phyloP scores from a whole-genome alignment of 805 yeast genomes.

The Teunomyces cretensis region DNA sequence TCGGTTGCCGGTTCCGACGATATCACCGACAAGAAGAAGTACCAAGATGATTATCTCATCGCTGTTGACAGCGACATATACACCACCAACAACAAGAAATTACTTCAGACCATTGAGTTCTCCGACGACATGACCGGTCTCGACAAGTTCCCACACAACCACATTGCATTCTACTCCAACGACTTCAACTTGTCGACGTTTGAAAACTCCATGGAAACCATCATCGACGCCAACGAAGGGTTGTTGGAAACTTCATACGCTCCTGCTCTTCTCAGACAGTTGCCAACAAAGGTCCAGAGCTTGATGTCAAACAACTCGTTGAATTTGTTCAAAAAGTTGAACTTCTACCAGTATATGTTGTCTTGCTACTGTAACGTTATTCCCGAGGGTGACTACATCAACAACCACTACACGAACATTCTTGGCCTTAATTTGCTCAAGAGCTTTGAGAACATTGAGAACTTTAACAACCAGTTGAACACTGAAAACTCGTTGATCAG shows the following conservation, averaged over 20 bases:
- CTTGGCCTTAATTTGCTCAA: conserved; percentile 37
- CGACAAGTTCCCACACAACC: conserved; percentile 37
- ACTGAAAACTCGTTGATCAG: conserved; percentile 10
- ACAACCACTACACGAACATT: conserved; percentile 39
- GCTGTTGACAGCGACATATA: conserved; percentile 31
- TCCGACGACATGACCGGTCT: conserved; percentile 5
- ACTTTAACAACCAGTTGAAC: conserved; percentile 26
- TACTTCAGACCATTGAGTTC: conserved; percentile 11
- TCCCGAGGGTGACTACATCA: conserved; percentile 25
- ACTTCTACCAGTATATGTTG: conserved; percentile 37
- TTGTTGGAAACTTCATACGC: conserved; percentile 21
- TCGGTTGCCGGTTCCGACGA: neutral
- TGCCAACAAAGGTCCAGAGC: conserved; percentile 37
- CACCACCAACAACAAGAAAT: conserved; percentile 25
- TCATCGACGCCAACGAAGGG: conserved; percentile 23
- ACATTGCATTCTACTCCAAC: conserved; percentile 33
- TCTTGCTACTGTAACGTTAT: conserved; percentile 39
- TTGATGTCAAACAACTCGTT: conserved; percentile 30
- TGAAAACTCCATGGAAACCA: conserved; percentile 27
- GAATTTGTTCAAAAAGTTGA: conserved; percentile 31
- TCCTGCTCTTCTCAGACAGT: conserved; percentile 19
- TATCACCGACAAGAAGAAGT: conserved; percentile 6
- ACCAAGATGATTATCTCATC: conserved; percentile 34
- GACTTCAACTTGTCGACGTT: conserved; percentile 40
- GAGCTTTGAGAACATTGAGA: conserved; percentile 34